phyloP scores from a whole-genome alignment of 2,329 filamentous ascomycete species.

The Ambrosiella xylebori region DNA sequence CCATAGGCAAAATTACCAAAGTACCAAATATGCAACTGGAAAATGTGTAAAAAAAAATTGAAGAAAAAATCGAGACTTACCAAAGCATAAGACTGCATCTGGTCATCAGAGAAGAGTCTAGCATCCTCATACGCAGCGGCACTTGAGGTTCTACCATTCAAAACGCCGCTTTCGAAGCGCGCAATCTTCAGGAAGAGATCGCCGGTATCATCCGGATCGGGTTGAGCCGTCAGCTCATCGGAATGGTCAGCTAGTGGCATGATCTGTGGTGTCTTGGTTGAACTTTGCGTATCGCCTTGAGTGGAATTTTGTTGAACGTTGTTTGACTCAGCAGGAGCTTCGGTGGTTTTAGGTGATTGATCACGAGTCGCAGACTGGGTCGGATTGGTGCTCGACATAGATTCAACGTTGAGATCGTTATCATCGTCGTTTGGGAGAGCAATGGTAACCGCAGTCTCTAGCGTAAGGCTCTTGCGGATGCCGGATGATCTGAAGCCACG shows the following conservation, averaged over 20 bases:
- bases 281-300: conserved; percentile 14
- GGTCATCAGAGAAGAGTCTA: conserved; percentile 11
- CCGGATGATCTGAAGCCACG: conserved; percentile 39
- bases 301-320: neutral
- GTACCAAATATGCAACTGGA: neutral
- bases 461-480: conserved; percentile 35
- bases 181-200: conserved; percentile 44
- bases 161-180: conserved; percentile 28
- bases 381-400: conserved; percentile 16
- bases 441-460: conserved; percentile 34
- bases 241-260: conserved; percentile 4
- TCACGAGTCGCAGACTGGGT: conserved; percentile 21
- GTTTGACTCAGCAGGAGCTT: conserved; percentile 23
- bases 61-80: conserved; percentile 25
- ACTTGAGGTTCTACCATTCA: conserved; percentile 19
- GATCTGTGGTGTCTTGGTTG: conserved; percentile 12
- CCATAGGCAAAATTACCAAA: no score
- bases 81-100: neutral
- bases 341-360: conserved; percentile 32
- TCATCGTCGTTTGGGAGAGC: conserved; percentile 28
- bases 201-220: conserved; percentile 34
- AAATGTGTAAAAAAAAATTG: neutral
- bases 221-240: conserved; percentile 14
- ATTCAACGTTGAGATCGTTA: conserved; percentile 24
- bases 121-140: conserved; percentile 21